phyloP scores from a whole-genome alignment of 2,329 filamentous ascomycete genomes.

The Arachnomyces sp. region DNA sequence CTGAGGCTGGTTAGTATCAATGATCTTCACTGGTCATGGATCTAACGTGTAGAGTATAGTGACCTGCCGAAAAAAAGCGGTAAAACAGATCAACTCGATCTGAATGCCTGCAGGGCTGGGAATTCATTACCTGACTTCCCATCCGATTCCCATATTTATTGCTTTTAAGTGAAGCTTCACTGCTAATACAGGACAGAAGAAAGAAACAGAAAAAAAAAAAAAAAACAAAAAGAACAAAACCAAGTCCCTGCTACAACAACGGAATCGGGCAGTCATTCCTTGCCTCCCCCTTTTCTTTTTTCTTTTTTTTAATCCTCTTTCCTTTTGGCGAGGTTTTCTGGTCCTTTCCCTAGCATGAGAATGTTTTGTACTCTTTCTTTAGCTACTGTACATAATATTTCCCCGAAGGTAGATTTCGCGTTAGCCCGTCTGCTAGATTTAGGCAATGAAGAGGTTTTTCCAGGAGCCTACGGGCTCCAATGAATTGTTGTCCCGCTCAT shows the following conservation, averaged over 20 bases:
- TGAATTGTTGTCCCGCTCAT: neutral
- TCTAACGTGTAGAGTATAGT: slow-evolving; percentile 2
- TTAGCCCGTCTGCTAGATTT: slow-evolving; percentile 4
- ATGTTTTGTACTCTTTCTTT: neutral
- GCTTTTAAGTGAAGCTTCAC: too few species aligned
- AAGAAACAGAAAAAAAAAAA: too few species aligned
- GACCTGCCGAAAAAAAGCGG: neutral
- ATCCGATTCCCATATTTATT: too few species aligned
- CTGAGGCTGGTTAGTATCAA: neutral
- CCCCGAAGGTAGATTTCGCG: neutral
- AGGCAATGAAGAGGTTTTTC: slow-evolving; percentile 5
- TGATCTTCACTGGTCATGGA: slow-evolving; percentile 1
- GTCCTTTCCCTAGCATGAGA: slow-evolving; percentile 1
- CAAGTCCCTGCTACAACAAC: too few species aligned
- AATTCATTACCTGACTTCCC: too few species aligned
- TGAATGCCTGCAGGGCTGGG: too few species aligned
- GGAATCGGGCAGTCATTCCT: too few species aligned
- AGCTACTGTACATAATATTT: slow-evolving; percentile 1
- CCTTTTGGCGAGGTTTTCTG: slow-evolving; percentile 1
- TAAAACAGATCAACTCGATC: neutral
- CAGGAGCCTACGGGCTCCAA: slow-evolving; percentile 5
- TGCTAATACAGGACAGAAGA: too few species aligned
- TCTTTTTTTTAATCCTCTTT: neutral
- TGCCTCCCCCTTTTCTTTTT: neutral
- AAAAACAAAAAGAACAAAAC: too few species aligned